These are phyloP conservation scores for Yamadazyma taylorii DNA, from an alignment of 1,139 yeast genomes.

Conservation along the genomic window DNA sequence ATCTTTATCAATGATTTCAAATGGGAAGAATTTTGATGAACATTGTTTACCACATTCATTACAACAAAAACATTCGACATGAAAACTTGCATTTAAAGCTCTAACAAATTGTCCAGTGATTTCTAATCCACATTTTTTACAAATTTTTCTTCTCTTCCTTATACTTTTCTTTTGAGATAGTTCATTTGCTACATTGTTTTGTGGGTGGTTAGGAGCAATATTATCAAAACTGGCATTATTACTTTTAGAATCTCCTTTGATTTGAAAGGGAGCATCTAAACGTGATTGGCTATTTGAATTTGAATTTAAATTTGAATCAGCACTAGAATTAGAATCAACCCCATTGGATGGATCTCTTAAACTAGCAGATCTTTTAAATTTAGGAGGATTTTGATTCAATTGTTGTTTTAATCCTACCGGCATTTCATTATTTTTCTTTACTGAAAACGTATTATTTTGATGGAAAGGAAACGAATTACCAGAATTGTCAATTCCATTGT, in stretches of 20 bases:
- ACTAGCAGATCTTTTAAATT: constrained; percentile 10
- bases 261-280: constrained; percentile 12
- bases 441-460: constrained; percentile 12
- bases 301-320: constrained; percentile 1
- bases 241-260: constrained; percentile 1
- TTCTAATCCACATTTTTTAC: constrained; percentile 63
- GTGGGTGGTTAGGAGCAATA: neutral
- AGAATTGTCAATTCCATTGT: neutral
- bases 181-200: constrained; percentile 8
- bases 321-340: constrained; percentile 29
- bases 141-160: constrained; percentile 38
- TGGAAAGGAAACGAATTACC: constrained; percentile 10
- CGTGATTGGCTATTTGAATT: neutral
- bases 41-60: constrained; percentile 78
- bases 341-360: constrained; percentile 16
- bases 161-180: constrained; percentile 16
- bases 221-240: constrained; percentile 1
- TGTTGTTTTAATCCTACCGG: constrained; percentile 7
- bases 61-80: constrained; percentile 85
- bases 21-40: constrained; percentile 70
- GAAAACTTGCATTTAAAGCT: constrained; percentile 78
- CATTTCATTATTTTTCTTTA: constrained; percentile 6
- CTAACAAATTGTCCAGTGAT: constrained; percentile 84
- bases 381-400: constrained; percentile 8
- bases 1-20: constrained; percentile 38